A percentile compares a stretch with the other conserved stretches of the same genome.
Conservation (phyloP, 1,284 basidiomycete species). For the Neonothopanus nambi region DNA sequence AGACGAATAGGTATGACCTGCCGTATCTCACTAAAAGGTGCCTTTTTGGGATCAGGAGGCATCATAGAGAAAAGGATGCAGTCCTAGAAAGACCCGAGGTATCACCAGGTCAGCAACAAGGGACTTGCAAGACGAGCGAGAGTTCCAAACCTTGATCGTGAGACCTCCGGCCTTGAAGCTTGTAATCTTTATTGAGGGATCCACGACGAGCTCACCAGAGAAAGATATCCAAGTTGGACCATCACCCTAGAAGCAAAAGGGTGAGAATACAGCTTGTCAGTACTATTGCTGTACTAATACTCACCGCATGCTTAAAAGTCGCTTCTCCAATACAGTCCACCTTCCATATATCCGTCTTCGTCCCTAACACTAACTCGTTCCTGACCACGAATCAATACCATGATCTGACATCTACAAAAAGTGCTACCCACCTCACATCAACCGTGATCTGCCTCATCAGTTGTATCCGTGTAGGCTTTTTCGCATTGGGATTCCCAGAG, state of each 20-base stretch:
- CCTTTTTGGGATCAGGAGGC: slow-evolving; percentile 53
- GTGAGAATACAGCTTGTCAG: neutral
- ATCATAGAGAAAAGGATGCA: slow-evolving; percentile 60
- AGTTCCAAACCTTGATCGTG: slow-evolving; percentile 52
- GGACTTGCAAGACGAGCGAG: neutral
- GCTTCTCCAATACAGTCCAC: slow-evolving; percentile 65
- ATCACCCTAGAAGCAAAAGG: slow-evolving; percentile 44
- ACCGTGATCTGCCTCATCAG: slow-evolving; percentile 67
- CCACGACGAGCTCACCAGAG: slow-evolving; percentile 58
- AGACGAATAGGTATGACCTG: slow-evolving; percentile 62
- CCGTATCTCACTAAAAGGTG: slow-evolving; percentile 59
- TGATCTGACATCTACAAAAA: neutral
- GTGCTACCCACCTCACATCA: slow-evolving; percentile 57
- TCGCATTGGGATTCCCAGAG: slow-evolving; percentile 35
- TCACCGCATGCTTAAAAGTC: slow-evolving; percentile 54
- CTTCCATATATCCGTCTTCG: slow-evolving; percentile 72
- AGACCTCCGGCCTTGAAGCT: slow-evolving; percentile 69
- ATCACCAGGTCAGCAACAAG: neutral
- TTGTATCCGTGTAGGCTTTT: slow-evolving; percentile 54
- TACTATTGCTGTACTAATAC: slow-evolving; percentile 18
- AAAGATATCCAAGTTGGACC: slow-evolving; percentile 61
- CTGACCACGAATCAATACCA: slow-evolving; percentile 22
- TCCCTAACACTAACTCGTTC: slow-evolving; percentile 38
- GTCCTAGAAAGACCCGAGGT: slow-evolving; percentile 42
- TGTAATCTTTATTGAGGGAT: slow-evolving; percentile 46